Conservation (phyloP, 768 basidiomycete genomes). For the Pisolithus sp. region DNA sequence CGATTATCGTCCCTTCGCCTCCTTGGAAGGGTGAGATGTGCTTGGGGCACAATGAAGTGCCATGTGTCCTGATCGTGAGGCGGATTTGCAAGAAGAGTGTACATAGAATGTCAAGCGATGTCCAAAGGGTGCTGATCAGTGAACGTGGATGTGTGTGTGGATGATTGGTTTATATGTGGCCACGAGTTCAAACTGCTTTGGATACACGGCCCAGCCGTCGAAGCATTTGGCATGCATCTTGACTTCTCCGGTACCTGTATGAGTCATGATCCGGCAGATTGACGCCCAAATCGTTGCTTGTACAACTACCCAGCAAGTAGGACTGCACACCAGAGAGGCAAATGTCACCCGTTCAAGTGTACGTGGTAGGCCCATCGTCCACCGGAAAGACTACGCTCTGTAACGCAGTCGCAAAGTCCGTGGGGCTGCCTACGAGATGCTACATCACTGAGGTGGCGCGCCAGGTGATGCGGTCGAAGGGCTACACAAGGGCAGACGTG, state of each 20-base stretch:
- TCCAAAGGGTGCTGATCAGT: neutral
- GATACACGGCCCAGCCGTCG: neutral
- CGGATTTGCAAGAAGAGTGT: conserved; percentile 34
- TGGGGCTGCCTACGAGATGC: conserved; percentile 33
- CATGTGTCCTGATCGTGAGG: conserved; percentile 46
- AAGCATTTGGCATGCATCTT: neutral
- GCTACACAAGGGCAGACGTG: conserved; percentile 48
- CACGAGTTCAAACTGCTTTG: neutral
- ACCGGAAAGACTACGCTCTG: conserved; percentile 70
- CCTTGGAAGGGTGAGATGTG: conserved; percentile 22
- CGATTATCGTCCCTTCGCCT: conserved; percentile 18
- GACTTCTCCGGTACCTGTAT: neutral
- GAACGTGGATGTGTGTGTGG: neutral
- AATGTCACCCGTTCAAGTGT: conserved; percentile 23
- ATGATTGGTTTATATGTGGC: neutral
- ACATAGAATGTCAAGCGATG: conserved; percentile 8
- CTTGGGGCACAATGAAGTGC: conserved; percentile 37
- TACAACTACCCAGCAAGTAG: neutral
- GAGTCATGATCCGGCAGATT: conserved; percentile 4
- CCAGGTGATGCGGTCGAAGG: conserved; percentile 44
- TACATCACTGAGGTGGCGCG: conserved; percentile 60
- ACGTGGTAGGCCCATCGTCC: conserved; percentile 52
- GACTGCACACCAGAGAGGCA: conserved; percentile 12
- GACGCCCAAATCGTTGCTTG: conserved; percentile 3
- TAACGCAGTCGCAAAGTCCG: conserved; percentile 38